A percentile compares a stretch with the other conserved stretches of the same genome.
Conservation (phyloP, 148 eudicot genomes). For the Cornus suecica region DNA sequence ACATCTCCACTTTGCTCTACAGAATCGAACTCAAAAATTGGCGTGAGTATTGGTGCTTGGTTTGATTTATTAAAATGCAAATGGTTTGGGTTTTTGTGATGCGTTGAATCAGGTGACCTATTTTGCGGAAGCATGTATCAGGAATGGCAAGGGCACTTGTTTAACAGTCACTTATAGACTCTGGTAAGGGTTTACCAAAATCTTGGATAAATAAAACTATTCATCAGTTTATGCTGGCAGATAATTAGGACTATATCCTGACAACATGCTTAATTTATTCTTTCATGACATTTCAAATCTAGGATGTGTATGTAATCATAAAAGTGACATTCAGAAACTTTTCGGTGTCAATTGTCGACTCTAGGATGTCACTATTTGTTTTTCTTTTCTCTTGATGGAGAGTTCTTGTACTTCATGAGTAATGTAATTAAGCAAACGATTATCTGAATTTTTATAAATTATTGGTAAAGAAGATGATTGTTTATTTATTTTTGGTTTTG, state of each 20-base stretch:
- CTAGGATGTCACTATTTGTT: not conserved
- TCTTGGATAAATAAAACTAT: constrained; percentile 61
- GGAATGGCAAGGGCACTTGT: constrained; percentile 89
- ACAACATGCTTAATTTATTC: not conserved
- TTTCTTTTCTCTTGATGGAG: not conserved
- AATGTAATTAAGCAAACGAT: too few relatives aligned
- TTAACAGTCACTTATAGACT: constrained; percentile 79
- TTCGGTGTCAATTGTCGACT: not conserved
- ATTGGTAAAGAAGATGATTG: too few relatives aligned
- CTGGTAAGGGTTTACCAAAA: constrained; percentile 78
- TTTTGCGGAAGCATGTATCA: constrained; percentile 90
- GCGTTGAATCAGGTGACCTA: constrained; percentile 68
- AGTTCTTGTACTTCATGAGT: not conserved
- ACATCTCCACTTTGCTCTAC: constrained; percentile 77
- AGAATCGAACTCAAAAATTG: constrained; percentile 91
- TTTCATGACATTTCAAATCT: not conserved
- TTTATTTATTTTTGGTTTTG: too few relatives aligned
- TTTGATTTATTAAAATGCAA: not conserved
- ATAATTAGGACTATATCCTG: not conserved
- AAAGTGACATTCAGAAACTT: too few relatives aligned
- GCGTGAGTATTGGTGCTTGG: constrained; percentile 35
- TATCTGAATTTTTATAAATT: too few relatives aligned
- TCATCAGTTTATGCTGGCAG: constrained; percentile 14
- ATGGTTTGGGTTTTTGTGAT: not conserved
- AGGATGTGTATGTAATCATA: not conserved